These are phyloP conservation scores for Geranomyces michiganensis DNA, from an alignment of 192 early-diverging fungal genomes.

Conservation along the genomic window DNA sequence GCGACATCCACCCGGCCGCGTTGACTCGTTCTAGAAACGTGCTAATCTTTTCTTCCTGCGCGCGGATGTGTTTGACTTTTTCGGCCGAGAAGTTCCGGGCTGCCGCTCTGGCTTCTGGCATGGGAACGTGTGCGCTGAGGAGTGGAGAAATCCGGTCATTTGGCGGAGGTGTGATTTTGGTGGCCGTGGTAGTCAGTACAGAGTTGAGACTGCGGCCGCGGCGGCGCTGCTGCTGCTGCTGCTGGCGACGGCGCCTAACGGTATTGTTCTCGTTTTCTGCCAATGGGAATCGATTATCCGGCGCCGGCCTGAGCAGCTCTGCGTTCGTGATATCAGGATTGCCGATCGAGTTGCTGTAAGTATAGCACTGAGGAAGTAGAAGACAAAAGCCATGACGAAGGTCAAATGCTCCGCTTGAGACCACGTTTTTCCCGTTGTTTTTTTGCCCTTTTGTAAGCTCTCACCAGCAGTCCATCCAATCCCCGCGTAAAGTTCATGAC, in stretches of 20 bases:
- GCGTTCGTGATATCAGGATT: not conserved
- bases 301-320: not conserved
- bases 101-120: not conserved
- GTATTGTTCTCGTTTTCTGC: not conserved
- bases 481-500: not conserved
- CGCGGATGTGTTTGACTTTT: not conserved
- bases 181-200: not conserved
- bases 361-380: constrained; percentile 14
- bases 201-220: not conserved
- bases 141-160: not conserved
- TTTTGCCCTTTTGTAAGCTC: not conserved
- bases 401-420: not conserved
- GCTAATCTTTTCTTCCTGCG: not conserved
- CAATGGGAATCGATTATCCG: not conserved
- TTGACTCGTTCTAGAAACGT: not conserved
- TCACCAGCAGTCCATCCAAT: constrained; percentile 12
- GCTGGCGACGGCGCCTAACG: not conserved
- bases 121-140: not conserved
- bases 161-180: not conserved
- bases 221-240: not conserved
- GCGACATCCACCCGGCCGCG: not conserved
- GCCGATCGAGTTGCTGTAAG: constrained; percentile 22
- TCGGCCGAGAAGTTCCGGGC: not conserved
- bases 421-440: too few species aligned
- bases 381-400: not conserved